Percentiles rank a stretch among this genome's conserved stretches.
phyloP scores from a whole-genome alignment of 2,329 filamentous ascomycete species.

The Penicillium vulpinum region DNA sequence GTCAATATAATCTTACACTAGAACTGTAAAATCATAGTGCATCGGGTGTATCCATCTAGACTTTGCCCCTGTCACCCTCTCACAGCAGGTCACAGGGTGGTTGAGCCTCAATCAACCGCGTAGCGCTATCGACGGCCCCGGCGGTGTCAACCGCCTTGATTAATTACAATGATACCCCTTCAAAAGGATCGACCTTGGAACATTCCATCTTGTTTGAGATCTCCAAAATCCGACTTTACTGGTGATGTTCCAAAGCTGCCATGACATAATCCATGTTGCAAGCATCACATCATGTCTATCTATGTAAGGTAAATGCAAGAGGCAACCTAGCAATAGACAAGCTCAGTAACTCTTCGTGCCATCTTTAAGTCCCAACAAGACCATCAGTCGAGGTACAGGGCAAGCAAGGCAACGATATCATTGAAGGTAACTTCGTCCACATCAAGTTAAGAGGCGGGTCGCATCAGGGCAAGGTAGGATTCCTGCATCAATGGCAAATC shows the following conservation, averaged over 20 bases:
- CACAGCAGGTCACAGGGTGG: not conserved
- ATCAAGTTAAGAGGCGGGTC: constrained; percentile 26
- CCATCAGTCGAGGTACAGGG: constrained; percentile 23
- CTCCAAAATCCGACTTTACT: not conserved
- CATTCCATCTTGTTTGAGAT: not conserved
- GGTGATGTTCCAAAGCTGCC: not conserved
- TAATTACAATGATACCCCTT: not conserved
- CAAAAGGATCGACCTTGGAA: not conserved
- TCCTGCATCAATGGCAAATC: not conserved
- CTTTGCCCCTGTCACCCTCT: not conserved
- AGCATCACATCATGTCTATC: constrained; percentile 8
- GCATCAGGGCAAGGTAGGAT: constrained; percentile 24
- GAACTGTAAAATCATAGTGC: not conserved
- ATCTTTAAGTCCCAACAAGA: not conserved
- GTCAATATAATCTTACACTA: not conserved
- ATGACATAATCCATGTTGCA: constrained; percentile 12
- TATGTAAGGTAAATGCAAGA: not conserved
- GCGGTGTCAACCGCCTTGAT: not conserved
- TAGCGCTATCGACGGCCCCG: not conserved
- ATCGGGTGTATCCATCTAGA: not conserved
- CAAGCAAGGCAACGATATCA: constrained; percentile 23
- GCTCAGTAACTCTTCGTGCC: not conserved
- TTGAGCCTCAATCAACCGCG: constrained; percentile 4
- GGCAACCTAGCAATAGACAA: not conserved
- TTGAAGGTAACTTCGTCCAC: constrained; percentile 25